These are phyloP conservation scores for Dispira parvispora DNA, from an alignment of 192 early-diverging fungal genomes.

Conservation along the genomic window DNA sequence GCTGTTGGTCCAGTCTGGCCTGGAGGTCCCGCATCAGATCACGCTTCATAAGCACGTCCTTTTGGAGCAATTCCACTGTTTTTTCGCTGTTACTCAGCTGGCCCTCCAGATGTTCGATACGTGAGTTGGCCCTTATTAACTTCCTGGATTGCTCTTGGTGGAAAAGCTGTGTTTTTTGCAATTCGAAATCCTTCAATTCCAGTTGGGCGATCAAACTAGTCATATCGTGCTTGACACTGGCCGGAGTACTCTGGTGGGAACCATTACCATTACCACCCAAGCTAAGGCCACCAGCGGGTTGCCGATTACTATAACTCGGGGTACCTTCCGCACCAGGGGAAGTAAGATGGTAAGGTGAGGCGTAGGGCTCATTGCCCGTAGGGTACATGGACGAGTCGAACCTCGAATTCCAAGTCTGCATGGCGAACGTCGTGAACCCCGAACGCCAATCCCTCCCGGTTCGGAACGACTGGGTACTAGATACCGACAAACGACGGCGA, in stretches of 20 bases:
- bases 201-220: constrained; percentile 6
- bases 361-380: too few relatives aligned
- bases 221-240: background rate
- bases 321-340: too few relatives aligned
- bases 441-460: background rate
- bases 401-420: background rate
- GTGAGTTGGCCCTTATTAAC: background rate
- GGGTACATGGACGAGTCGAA: background rate
- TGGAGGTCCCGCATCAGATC: background rate
- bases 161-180: constrained; percentile 9
- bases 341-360: too few relatives aligned
- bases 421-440: background rate
- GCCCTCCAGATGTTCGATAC: constrained; percentile 1
- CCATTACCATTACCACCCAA: too few relatives aligned
- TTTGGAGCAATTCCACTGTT: background rate
- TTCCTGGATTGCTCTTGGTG: constrained; percentile 5
- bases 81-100: background rate
- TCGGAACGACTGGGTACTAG: background rate
- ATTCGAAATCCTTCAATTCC: constrained; percentile 8
- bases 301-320: too few relatives aligned
- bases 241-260: background rate
- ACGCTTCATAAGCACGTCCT: background rate
- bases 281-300: too few relatives aligned
- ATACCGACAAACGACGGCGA: constrained; percentile 9
- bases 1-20: background rate